These are phyloP conservation scores for Candida chilensis DNA, from an alignment of 805 yeast species.

Conservation along the genomic window DNA sequence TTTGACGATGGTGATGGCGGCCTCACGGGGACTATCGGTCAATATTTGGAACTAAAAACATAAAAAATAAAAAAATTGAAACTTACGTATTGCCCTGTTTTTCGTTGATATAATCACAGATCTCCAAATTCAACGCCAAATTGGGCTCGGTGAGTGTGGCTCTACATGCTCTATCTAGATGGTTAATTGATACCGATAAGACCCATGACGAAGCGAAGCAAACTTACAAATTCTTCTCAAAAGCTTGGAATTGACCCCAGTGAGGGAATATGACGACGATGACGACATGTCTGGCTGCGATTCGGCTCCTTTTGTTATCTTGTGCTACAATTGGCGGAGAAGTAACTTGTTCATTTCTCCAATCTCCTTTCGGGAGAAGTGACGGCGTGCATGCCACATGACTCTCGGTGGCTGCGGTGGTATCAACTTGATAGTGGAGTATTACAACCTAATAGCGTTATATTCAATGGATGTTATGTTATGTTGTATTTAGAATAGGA, in stretches of 20 bases:
- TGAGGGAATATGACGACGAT: constrained; percentile 23
- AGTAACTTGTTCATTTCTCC: too few relatives aligned
- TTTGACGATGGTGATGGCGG: constrained; percentile 78
- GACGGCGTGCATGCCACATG: too few relatives aligned
- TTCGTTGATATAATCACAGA: constrained; percentile 87
- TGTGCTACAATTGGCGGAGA: too few relatives aligned
- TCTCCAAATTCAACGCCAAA: constrained; percentile 78
- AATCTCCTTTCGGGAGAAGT: too few relatives aligned
- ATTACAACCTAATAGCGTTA: too few relatives aligned
- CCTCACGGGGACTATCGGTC: constrained; percentile 64
- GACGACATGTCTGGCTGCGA: constrained; percentile 4
- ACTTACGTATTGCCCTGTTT: constrained; percentile 68
- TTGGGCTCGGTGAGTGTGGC: constrained; percentile 81
- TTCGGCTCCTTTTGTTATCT: too few relatives aligned
- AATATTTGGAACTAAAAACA: background rate
- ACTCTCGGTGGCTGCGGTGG: too few relatives aligned
- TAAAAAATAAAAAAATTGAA: constrained; percentile 1
- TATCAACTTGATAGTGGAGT: too few relatives aligned
- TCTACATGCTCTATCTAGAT: constrained; percentile 72
- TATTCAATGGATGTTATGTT: too few relatives aligned
- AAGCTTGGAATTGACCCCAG: constrained; percentile 35
- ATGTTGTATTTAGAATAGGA: too few relatives aligned
- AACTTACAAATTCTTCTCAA: constrained; percentile 32
- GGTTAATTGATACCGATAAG: background rate
- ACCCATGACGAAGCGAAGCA: background rate